phyloP scores from a whole-genome alignment of 2,329 filamentous ascomycete genomes.

The Clonostachys rosea region DNA sequence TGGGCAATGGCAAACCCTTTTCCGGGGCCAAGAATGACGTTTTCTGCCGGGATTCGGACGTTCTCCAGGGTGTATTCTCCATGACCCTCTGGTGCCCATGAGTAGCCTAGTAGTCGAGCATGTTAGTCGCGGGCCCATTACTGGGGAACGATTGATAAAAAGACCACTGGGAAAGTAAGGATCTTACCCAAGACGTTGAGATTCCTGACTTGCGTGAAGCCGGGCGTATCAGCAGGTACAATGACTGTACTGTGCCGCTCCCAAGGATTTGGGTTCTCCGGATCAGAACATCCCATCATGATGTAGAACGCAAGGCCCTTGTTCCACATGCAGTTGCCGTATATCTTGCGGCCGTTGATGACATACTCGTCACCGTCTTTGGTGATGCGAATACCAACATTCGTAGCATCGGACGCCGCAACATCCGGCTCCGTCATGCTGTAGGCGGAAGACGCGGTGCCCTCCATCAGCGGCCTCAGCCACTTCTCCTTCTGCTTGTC shows the following conservation, averaged over 20 bases:
- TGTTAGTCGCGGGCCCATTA: background rate
- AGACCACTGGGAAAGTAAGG: background rate
- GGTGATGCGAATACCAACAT: constrained; percentile 75
- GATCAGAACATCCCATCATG: constrained; percentile 84
- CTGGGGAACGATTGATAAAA: background rate
- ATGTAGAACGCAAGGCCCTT: constrained; percentile 84
- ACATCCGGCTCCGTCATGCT: constrained; percentile 84
- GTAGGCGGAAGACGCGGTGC: constrained; percentile 77
- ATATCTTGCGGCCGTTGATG: constrained; percentile 93
- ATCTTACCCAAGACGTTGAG: constrained; percentile 65
- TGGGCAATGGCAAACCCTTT: constrained; percentile 93
- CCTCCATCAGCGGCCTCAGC: constrained; percentile 73
- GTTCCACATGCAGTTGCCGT: constrained; percentile 83
- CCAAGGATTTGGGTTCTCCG: constrained; percentile 68
- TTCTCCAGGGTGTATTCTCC: constrained; percentile 82
- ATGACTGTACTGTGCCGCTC: constrained; percentile 85
- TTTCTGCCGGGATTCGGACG: constrained; percentile 73
- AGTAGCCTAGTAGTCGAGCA: constrained; percentile 48
- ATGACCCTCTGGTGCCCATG: constrained; percentile 90
- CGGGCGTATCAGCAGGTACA: constrained; percentile 70
- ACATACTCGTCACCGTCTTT: constrained; percentile 79
- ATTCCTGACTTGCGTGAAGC: constrained; percentile 83
- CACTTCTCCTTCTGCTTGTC: constrained; percentile 75
- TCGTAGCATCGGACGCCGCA: constrained; percentile 80
- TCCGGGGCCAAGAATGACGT: constrained; percentile 80